These are phyloP conservation scores for Tagetes patula DNA, from an alignment of 129 eudicot genomes.

Conservation along the genomic window DNA sequence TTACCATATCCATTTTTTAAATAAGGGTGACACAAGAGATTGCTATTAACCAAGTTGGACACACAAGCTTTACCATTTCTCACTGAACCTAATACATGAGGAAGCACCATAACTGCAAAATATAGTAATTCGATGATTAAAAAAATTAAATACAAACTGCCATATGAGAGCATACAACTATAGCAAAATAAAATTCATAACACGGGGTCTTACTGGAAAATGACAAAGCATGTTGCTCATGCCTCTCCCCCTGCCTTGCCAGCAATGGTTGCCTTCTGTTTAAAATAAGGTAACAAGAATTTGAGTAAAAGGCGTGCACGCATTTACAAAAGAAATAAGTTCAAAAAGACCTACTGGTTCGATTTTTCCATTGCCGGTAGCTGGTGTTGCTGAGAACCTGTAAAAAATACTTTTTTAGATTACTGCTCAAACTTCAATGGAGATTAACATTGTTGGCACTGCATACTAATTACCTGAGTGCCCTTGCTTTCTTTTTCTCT, in stretches of 20 bases:
- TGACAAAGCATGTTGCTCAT: constrained; percentile 27
- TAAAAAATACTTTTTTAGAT: constrained; percentile 17
- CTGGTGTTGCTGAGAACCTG: constrained; percentile 68
- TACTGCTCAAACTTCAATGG: not conserved
- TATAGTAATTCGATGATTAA: constrained; percentile 32
- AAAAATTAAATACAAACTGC: constrained; percentile 33
- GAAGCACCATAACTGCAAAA: constrained; percentile 30
- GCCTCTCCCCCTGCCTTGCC: constrained; percentile 63
- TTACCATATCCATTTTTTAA: constrained; percentile 16
- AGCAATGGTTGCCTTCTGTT: constrained; percentile 52
- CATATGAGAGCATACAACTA: constrained; percentile 9
- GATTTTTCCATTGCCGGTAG: constrained; percentile 42
- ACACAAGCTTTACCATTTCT: constrained; percentile 29
- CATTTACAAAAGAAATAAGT: not conserved
- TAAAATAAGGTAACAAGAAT: not conserved
- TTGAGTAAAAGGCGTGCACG: not conserved
- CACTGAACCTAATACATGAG: constrained; percentile 30
- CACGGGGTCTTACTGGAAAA: constrained; percentile 36
- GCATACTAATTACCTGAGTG: constrained; percentile 54
- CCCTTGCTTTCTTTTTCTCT: constrained; percentile 94
- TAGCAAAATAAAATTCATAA: not conserved
- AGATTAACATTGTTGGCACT: not conserved
- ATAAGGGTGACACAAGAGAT: constrained; percentile 29
- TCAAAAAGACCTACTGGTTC: constrained; percentile 33
- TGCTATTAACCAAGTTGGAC: constrained; percentile 36